Conservation (phyloP, 306 rosid genomes). For the Begonia loranthoides region DNA sequence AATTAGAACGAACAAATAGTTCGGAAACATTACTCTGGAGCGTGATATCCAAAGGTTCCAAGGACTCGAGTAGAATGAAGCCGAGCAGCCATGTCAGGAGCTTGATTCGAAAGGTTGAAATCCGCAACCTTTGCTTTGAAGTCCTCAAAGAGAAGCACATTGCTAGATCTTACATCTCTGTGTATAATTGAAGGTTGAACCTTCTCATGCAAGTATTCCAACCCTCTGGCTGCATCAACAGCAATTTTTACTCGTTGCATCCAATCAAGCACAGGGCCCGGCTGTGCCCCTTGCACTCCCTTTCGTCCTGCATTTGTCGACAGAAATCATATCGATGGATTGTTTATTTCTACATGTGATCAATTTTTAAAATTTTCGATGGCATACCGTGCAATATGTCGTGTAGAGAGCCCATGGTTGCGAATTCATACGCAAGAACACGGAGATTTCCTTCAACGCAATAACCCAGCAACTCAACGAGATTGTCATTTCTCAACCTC, state of each 20-base stretch:
- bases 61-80: constrained; percentile 47
- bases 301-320: constrained; percentile 28
- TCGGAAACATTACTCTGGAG: constrained; percentile 28
- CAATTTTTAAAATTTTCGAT: background rate
- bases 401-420: constrained; percentile 98
- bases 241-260: constrained; percentile 47
- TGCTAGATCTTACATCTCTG: constrained; percentile 41
- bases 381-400: constrained; percentile 86
- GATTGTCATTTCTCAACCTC: constrained; percentile 78
- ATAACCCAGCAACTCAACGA: constrained; percentile 92
- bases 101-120: constrained; percentile 45
- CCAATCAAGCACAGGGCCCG: constrained; percentile 46
- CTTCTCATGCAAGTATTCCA: constrained; percentile 48
- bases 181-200: constrained; percentile 37
- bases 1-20: no score
- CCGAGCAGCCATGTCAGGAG: constrained; percentile 52
- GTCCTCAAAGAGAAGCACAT: constrained; percentile 42
- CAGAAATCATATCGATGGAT: background rate
- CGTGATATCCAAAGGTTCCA: constrained; percentile 49
- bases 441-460: constrained; percentile 94
- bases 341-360: background rate
- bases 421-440: constrained; percentile 88
- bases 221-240: constrained; percentile 38
- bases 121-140: constrained; percentile 43
- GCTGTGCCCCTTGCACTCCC: constrained; percentile 51